These are phyloP conservation scores for Tricholomella constricta DNA, from an alignment of 768 basidiomycete species.

Conservation along the genomic window DNA sequence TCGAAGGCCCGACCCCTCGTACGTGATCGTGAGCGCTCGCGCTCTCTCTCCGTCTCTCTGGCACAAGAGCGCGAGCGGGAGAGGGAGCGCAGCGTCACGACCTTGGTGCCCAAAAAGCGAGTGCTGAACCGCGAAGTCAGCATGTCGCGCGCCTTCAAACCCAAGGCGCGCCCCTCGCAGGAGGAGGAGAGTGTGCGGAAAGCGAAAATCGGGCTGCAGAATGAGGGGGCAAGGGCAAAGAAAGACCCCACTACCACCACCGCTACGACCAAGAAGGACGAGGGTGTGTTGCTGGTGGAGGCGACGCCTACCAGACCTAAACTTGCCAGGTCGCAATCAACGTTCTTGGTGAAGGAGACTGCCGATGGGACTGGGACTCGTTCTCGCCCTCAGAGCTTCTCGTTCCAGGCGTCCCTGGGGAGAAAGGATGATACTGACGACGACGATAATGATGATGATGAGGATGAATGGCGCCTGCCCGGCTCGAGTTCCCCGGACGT, in stretches of 20 bases:
- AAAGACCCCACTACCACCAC: slow-evolving; percentile 2
- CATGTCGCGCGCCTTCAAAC: slow-evolving; percentile 74
- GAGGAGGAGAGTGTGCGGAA: slow-evolving; percentile 12
- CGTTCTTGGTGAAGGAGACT: slow-evolving; percentile 13
- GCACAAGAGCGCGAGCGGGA: slow-evolving; percentile 57
- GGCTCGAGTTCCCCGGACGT: slow-evolving; percentile 49
- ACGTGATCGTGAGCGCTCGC: slow-evolving; percentile 55
- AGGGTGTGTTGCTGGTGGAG: slow-evolving; percentile 51
- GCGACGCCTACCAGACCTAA: slow-evolving; percentile 49
- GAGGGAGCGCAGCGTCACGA: slow-evolving; percentile 36
- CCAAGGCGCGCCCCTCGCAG: slow-evolving; percentile 24
- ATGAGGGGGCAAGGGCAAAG: too few relatives aligned
- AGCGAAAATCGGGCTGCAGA: too few relatives aligned
- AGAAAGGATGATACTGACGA: slow-evolving; percentile 14
- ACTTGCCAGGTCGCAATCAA: slow-evolving; percentile 9
- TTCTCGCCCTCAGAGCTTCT: slow-evolving; percentile 6
- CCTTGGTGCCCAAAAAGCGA: slow-evolving; percentile 45
- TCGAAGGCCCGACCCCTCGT: slow-evolving; percentile 18
- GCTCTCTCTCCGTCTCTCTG: slow-evolving; percentile 70
- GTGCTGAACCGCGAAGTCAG: slow-evolving; percentile 71
- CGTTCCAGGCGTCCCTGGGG: background rate
- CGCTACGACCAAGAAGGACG: too few relatives aligned
- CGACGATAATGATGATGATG: too few relatives aligned
- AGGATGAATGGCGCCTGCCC: slow-evolving; percentile 44
- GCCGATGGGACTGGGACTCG: too few relatives aligned